These are phyloP conservation scores for Sanghuangporus weigelae DNA, from an alignment of 1,284 basidiomycete species.

Conservation along the genomic window DNA sequence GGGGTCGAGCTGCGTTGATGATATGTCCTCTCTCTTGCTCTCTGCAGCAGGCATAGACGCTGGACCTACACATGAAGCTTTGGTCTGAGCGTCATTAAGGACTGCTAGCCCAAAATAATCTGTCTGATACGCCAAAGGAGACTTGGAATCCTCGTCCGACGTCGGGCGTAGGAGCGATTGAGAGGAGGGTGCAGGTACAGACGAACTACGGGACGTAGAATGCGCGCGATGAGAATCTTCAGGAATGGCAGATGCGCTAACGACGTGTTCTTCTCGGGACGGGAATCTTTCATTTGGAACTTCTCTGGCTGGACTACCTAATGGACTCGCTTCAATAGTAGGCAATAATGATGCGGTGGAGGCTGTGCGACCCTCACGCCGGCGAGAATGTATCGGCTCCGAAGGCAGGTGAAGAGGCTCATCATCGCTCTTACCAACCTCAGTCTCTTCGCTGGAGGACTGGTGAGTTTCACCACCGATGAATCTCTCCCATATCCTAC, in stretches of 20 bases:
- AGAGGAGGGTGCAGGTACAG: constrained; percentile 9
- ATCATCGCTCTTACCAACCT: constrained; percentile 10
- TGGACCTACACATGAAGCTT: not conserved
- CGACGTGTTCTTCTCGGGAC: not conserved
- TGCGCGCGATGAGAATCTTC: not conserved
- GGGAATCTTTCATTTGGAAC: not conserved
- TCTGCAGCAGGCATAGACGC: not conserved
- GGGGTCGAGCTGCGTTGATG: not conserved
- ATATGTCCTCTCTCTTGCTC: not conserved
- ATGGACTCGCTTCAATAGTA: constrained; percentile 16
- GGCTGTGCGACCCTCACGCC: not conserved
- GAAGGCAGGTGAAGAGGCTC: constrained; percentile 8
- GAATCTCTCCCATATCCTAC: constrained; percentile 17
- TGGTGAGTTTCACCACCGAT: constrained; percentile 4
- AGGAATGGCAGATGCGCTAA: not conserved
- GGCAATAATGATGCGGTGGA: not conserved
- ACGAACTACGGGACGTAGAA: constrained; percentile 6
- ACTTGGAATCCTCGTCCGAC: constrained; percentile 6
- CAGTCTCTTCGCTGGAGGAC: constrained; percentile 15
- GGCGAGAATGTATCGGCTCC: constrained; percentile 4
- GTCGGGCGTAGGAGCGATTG: constrained; percentile 9
- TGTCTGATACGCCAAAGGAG: not conserved
- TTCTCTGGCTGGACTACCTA: constrained; percentile 4
- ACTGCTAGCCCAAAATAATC: constrained; percentile 14
- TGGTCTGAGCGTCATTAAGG: not conserved